phyloP scores from a whole-genome alignment of 306 rosid genomes.

The Cicer bijugum region DNA sequence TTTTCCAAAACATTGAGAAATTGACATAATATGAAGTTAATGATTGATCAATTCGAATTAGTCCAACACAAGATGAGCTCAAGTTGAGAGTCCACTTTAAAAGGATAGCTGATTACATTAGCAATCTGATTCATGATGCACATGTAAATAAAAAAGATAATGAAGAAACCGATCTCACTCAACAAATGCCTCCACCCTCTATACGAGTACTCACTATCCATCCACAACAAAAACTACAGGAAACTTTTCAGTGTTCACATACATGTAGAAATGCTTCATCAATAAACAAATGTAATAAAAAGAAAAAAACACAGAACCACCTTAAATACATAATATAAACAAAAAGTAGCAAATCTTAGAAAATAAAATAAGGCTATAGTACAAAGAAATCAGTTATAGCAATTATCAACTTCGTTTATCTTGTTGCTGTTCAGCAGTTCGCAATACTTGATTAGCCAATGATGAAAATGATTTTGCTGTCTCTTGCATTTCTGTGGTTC shows the following conservation, averaged over 20 bases:
- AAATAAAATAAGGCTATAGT: background rate
- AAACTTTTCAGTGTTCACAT: background rate
- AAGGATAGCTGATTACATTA: background rate
- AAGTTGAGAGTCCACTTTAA: background rate
- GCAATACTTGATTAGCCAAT: slow-evolving; percentile 77
- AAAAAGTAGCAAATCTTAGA: background rate
- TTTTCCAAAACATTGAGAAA: no score
- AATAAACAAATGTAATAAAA: background rate
- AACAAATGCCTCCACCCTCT: background rate
- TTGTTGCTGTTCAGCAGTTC: slow-evolving; percentile 72
- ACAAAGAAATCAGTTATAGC: background rate
- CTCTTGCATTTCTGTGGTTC: slow-evolving; percentile 87
- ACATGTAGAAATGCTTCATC: background rate
- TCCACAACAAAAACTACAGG: background rate
- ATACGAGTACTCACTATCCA: background rate
- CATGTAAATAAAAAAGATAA: background rate
- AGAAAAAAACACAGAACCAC: background rate
- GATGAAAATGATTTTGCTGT: slow-evolving; percentile 84
- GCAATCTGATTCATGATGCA: slow-evolving; percentile 4
- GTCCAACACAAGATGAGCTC: no score
- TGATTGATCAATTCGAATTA: no score
- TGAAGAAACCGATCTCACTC: background rate
- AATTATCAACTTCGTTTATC: slow-evolving; percentile 51
- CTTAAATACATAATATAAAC: slow-evolving; percentile 24
- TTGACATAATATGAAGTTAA: no score